Conservation (phyloP, 768 basidiomycete species). For the Serendipita sp. region DNA sequence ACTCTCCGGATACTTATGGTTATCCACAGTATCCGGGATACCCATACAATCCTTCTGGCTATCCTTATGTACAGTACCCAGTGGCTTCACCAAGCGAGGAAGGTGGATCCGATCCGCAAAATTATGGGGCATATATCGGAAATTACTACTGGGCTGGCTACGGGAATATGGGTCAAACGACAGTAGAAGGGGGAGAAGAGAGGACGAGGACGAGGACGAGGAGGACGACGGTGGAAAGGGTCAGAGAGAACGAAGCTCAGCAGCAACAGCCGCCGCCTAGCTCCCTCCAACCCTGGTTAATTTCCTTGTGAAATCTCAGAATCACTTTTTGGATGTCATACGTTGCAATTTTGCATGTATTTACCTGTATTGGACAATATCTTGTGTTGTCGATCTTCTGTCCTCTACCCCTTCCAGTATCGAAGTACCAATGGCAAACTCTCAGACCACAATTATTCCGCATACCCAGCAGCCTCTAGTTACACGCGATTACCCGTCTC, state of each 20-base stretch:
- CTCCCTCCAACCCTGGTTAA: not conserved
- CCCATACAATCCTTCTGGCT: not conserved
- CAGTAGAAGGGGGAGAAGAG: not conserved
- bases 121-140: not conserved
- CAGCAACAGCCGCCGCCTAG: no score
- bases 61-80: not conserved
- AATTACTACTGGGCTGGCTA: not conserved
- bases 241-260: not conserved
- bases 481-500: constrained; percentile 46
- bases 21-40: not conserved
- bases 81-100: not conserved
- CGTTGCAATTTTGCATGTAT: no score
- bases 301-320: not conserved
- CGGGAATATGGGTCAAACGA: not conserved
- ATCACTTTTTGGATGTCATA: no score
- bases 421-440: not conserved
- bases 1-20: not conserved
- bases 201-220: not conserved
- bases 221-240: not conserved
- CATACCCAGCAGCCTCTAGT: constrained; percentile 58
- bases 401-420: not conserved
- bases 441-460: constrained; percentile 72
- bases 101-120: not conserved
- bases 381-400: not conserved
- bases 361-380: not conserved